Percentiles rank a stretch among this genome's conserved stretches.
These are phyloP conservation scores for Cladosporium halotolerans DNA, from an alignment of 2,329 filamentous ascomycete species.

Conservation along the genomic window DNA sequence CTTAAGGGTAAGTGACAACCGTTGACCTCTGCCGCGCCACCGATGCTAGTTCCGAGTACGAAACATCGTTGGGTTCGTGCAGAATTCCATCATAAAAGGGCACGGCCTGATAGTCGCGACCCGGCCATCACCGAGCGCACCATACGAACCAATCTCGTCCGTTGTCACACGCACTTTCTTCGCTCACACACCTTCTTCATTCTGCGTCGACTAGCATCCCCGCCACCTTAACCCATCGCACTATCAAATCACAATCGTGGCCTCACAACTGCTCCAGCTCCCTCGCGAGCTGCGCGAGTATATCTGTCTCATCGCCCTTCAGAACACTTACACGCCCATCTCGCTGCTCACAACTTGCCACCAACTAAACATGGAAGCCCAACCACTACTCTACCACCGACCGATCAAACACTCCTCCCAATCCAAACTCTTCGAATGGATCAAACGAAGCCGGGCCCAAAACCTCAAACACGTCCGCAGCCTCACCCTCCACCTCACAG, in stretches of 20 bases:
- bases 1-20: neutral
- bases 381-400: slow-evolving; percentile 18
- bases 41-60: slow-evolving; percentile 3
- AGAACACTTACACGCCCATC: neutral
- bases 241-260: neutral
- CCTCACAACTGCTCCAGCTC: slow-evolving; percentile 11
- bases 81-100: neutral
- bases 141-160: neutral
- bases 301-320: slow-evolving; percentile 9
- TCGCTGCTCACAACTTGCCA: slow-evolving; percentile 16
- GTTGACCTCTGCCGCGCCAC: slow-evolving; percentile 2
- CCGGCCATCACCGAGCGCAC: slow-evolving; percentile 6
- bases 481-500: slow-evolving; percentile 20
- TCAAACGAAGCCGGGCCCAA: slow-evolving; percentile 15
- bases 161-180: neutral
- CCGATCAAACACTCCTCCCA: slow-evolving; percentile 22
- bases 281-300: slow-evolving; percentile 13
- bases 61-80: neutral
- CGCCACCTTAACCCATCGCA: neutral
- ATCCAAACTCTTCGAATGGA: slow-evolving; percentile 23
- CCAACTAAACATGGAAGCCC: slow-evolving; percentile 22
- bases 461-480: slow-evolving; percentile 20
- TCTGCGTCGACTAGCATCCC: neutral
- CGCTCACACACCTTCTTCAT: neutral
- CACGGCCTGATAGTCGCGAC: neutral